phyloP scores from a whole-genome alignment of 805 yeast genomes.

The Brettanomyces naardenensis region DNA sequence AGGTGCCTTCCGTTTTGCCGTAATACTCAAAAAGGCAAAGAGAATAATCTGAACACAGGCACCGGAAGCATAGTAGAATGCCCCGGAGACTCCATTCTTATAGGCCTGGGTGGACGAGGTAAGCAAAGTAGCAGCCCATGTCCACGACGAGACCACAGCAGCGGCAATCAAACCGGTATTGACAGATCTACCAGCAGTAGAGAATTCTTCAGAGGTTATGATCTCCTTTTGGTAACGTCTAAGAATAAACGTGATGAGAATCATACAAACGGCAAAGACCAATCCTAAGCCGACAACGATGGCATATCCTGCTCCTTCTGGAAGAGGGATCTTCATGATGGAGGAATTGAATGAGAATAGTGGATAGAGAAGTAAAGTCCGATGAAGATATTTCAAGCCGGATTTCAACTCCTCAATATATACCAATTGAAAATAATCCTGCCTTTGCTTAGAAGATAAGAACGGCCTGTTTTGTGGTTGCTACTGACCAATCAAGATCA shows the following conservation, averaged over 20 bases:
- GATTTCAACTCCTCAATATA: no score
- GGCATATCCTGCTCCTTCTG: slow-evolving; percentile 83
- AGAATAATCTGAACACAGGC: slow-evolving; percentile 83
- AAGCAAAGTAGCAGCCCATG: slow-evolving; percentile 79
- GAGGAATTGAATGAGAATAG: no score
- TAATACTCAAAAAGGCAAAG: slow-evolving; percentile 82
- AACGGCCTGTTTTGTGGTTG: no score
- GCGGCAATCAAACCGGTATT: slow-evolving; percentile 79
- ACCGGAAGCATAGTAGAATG: slow-evolving; percentile 79
- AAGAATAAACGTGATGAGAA: slow-evolving; percentile 59
- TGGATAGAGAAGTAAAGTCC: no score
- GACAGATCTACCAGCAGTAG: slow-evolving; percentile 88
- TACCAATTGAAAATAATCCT: no score
- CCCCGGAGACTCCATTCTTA: slow-evolving; percentile 70
- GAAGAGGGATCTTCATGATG: slow-evolving; percentile 16
- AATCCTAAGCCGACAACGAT: slow-evolving; percentile 84
- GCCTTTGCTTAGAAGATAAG: no score
- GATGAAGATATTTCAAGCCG: no score
- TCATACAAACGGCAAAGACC: slow-evolving; percentile 66
- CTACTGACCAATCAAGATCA: no score
- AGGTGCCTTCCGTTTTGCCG: slow-evolving; percentile 84
- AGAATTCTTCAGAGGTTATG: slow-evolving; percentile 87
- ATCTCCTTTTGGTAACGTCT: slow-evolving; percentile 77
- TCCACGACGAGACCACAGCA: slow-evolving; percentile 93
- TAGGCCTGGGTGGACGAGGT: slow-evolving; percentile 76